phyloP scores from a whole-genome alignment of 306 rosid species.

The Vigna reflexopilosa region DNA sequence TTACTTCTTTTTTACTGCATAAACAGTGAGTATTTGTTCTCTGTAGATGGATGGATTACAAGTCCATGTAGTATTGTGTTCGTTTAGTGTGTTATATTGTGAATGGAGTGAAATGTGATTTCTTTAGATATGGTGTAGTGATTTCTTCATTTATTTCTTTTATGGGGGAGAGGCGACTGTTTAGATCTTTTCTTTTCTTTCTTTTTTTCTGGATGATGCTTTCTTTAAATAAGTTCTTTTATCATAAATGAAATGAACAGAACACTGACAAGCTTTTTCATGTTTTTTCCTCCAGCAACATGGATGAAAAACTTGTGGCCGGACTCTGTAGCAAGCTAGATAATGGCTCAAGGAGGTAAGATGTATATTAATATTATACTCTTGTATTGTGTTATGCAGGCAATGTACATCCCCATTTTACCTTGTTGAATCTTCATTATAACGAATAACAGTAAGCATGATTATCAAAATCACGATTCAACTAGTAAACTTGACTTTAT shows the following conservation, averaged over 20 bases:
- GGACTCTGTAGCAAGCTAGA: conserved; percentile 73
- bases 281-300: conserved; percentile 65
- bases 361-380: conserved; percentile 8
- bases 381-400: conserved; percentile 14
- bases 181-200: conserved; percentile 21
- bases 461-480: too few species aligned
- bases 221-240: conserved; percentile 1
- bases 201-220: neutral
- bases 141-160: neutral
- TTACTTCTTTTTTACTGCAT: too few species aligned
- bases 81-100: neutral
- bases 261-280: conserved; percentile 31
- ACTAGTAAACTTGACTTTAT: too few species aligned
- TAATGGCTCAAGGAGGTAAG: conserved; percentile 67
- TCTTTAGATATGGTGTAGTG: neutral
- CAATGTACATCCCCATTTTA: neutral
- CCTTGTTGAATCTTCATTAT: neutral
- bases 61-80: neutral
- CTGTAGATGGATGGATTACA: neutral
- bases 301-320: conserved; percentile 95
- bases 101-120: neutral
- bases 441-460: neutral
- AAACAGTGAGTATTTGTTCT: neutral
- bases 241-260: conserved; percentile 16
- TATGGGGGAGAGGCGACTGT: neutral